Evolutionary conservation across 1,284 basidiomycete species (phyloP).

Genomic region (Athelia sp.): DNA sequence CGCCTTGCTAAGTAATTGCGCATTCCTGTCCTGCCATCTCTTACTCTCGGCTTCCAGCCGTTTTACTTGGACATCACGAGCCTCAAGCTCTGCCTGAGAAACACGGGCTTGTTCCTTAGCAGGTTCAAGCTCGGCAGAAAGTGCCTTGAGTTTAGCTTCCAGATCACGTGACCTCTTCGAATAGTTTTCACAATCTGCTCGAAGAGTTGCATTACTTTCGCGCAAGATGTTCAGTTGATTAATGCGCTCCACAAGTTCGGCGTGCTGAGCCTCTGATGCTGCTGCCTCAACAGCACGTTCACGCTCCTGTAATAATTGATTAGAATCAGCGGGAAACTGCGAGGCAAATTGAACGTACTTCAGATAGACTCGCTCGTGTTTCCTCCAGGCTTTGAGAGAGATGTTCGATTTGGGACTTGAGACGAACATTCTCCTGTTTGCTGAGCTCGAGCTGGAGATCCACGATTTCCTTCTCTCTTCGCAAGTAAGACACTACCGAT

Average conservation of each 20-base stretch:
- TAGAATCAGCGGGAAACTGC: conserved; percentile 4
- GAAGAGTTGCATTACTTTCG: conserved; percentile 84
- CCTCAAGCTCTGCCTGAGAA: conserved; percentile 71
- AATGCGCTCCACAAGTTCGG: conserved; percentile 83
- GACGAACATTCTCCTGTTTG: conserved; percentile 78
- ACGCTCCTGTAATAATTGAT: conserved; percentile 56
- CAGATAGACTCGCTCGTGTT: conserved; percentile 57
- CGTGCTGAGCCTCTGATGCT: conserved; percentile 75
- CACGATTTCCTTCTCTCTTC: conserved; percentile 88
- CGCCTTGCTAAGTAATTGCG: conserved; percentile 75
- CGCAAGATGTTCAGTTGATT: conserved; percentile 84
- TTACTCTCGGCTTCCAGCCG: conserved; percentile 77
- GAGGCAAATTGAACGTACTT: conserved; percentile 33
- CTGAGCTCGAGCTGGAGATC: conserved; percentile 83
- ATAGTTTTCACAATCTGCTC: conserved; percentile 69
- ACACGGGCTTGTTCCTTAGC: conserved; percentile 67
- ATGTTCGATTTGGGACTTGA: conserved; percentile 76
- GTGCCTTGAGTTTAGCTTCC: conserved; percentile 56
- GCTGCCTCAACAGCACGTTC: conserved; percentile 67
- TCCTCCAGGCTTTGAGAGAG: conserved; percentile 68
- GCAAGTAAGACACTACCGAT: conserved; percentile 77
- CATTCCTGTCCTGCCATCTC: conserved; percentile 83
- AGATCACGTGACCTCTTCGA: conserved; percentile 62
- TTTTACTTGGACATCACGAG: conserved; percentile 62
- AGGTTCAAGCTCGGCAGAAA: conserved; percentile 69